Evolutionary conservation across 1,284 basidiomycete genomes (phyloP).

Genomic region (Cutaneotrichosporon mucoides): DNA sequence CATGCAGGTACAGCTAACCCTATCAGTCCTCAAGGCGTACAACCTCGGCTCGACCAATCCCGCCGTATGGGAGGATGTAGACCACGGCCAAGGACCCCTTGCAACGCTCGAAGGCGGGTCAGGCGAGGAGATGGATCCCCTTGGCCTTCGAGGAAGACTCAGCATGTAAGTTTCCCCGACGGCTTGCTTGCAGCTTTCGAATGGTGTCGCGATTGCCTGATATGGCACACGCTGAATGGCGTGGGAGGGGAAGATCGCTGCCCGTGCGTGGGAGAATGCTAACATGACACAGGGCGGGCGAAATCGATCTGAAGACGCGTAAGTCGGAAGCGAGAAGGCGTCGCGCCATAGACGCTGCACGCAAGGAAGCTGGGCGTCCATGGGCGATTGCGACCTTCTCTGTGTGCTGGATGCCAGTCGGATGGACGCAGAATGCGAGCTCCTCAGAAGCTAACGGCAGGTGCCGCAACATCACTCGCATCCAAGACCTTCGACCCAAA

Average conservation of each 20-base stretch:
- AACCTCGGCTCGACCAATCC: slow-evolving; percentile 45
- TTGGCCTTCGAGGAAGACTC: slow-evolving; percentile 40
- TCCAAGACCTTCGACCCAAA: slow-evolving; percentile 97
- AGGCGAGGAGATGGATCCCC: slow-evolving; percentile 47
- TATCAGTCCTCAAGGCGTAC: slow-evolving; percentile 48
- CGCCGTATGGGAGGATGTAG: slow-evolving; percentile 46
- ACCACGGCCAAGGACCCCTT: slow-evolving; percentile 45
- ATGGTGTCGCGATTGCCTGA: no score
- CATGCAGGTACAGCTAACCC: no score
- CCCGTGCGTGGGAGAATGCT: background rate
- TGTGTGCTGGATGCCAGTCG: background rate
- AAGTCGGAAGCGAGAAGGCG: slow-evolving; percentile 13
- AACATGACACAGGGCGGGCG: slow-evolving; percentile 21
- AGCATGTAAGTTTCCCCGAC: slow-evolving; percentile 31
- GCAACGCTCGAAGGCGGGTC: slow-evolving; percentile 39
- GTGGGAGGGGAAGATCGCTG: background rate
- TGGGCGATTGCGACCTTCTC: background rate
- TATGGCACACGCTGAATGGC: no score
- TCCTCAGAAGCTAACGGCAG: slow-evolving; percentile 50
- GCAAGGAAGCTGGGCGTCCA: background rate
- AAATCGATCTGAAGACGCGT: slow-evolving; percentile 45
- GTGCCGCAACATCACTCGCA: slow-evolving; percentile 71
- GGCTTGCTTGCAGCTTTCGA: no score
- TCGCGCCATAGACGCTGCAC: background rate
- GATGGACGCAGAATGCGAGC: no score